Conservation (phyloP, 1,284 basidiomycete species). For the Melampsora americana region DNA sequence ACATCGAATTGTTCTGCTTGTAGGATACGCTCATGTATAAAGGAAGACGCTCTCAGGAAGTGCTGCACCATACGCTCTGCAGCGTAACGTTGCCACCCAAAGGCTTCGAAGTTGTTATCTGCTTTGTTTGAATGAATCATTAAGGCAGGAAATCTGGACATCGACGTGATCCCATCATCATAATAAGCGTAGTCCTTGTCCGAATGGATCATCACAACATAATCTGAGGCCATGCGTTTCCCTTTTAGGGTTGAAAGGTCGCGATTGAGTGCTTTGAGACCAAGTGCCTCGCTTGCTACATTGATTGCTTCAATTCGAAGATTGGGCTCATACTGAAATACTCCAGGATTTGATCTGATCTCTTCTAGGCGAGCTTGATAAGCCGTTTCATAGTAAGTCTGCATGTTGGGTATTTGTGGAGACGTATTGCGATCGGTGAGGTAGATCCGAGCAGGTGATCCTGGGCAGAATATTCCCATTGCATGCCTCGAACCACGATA, state of each 20-base stretch:
- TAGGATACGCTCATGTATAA: conserved; percentile 76
- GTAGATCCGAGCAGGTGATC: conserved; percentile 62
- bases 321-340: conserved; percentile 68
- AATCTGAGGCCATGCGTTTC: conserved; percentile 65
- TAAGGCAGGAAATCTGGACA: conserved; percentile 80
- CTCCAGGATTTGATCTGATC: conserved; percentile 49
- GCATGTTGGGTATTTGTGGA: conserved; percentile 75
- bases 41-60: conserved; percentile 73
- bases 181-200: conserved; percentile 81
- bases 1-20: conserved; percentile 88
- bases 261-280: conserved; percentile 81
- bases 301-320: conserved; percentile 71
- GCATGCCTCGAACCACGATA: conserved; percentile 74
- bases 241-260: conserved; percentile 67
- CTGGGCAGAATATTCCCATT: conserved; percentile 81
- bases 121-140: conserved; percentile 74
- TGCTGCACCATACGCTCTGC: conserved; percentile 71
- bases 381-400: conserved; percentile 68
- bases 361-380: conserved; percentile 58
- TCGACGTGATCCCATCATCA: conserved; percentile 68
- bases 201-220: conserved; percentile 77
- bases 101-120: conserved; percentile 70
- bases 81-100: conserved; percentile 66
- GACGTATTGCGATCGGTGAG: conserved; percentile 83
- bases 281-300: conserved; percentile 73